Evolutionary conservation across 192 early-diverging fungal genomes (phyloP).

Genomic region (Backusella sp.): DNA sequence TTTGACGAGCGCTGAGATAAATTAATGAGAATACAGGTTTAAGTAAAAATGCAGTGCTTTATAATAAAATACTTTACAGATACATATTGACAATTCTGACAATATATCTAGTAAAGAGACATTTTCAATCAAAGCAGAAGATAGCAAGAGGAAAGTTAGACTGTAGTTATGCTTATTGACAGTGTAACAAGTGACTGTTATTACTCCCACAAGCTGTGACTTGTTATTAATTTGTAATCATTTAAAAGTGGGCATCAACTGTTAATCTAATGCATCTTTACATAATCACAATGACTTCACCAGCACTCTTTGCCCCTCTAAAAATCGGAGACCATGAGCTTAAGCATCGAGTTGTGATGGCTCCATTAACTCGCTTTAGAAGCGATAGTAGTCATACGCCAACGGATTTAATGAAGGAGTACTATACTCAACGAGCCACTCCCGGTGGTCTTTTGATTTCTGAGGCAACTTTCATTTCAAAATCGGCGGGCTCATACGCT

Average conservation of each 20-base stretch:
- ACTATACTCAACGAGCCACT: conserved; percentile 26
- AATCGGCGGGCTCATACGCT: conserved; percentile 3
- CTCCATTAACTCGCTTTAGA: conserved; percentile 26
- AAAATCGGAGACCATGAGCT: conserved; percentile 10
- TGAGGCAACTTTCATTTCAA: conserved; percentile 22
- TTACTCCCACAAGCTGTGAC: neutral
- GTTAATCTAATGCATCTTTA: neutral
- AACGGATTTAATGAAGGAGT: conserved; percentile 8
- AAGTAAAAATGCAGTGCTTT: too few species aligned
- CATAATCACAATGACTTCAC: neutral
- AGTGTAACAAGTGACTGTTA: too few species aligned
- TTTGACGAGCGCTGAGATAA: too few species aligned
- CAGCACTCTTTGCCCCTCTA: conserved; percentile 26
- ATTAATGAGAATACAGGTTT: too few species aligned
- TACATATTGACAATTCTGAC: too few species aligned
- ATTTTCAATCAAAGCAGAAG: too few species aligned
- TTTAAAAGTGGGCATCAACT: neutral
- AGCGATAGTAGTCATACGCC: neutral
- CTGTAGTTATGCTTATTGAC: too few species aligned
- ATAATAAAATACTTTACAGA: too few species aligned
- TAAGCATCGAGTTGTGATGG: conserved; percentile 22
- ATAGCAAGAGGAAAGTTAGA: too few species aligned
- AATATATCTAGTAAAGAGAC: too few species aligned
- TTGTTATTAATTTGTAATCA: too few species aligned
- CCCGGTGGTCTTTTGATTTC: conserved; percentile 22